These are phyloP conservation scores for Anthracocystis setariae DNA, from an alignment of 1,284 basidiomycete genomes.

Conservation along the genomic window DNA sequence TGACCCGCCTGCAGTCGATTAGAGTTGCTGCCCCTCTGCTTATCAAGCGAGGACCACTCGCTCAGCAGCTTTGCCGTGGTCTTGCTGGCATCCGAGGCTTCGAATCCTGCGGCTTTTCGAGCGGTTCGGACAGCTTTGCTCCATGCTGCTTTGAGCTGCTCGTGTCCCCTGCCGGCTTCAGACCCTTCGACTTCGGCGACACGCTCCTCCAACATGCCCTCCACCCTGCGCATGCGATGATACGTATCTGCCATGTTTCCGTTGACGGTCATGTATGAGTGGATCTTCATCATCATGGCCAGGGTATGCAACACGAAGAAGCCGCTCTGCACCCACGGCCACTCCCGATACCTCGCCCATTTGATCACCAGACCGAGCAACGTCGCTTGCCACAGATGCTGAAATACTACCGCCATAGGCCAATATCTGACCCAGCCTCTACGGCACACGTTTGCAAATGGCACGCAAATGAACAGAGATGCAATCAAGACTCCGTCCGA, in stretches of 20 bases:
- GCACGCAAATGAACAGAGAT: constrained; percentile 79
- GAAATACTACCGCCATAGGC: constrained; percentile 42
- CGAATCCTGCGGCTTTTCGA: constrained; percentile 15
- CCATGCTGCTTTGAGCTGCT: constrained; percentile 39
- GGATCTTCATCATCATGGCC: constrained; percentile 93
- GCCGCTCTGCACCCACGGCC: constrained; percentile 98
- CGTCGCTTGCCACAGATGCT: constrained; percentile 57
- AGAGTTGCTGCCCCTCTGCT: constrained; percentile 43
- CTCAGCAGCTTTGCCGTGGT: constrained; percentile 1
- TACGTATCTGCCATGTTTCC: constrained; percentile 76
- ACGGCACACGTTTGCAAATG: constrained; percentile 72
- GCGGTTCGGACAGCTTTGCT: constrained; percentile 34
- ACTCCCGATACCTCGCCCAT: constrained; percentile 71
- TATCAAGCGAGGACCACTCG: constrained; percentile 32
- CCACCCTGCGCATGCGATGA: constrained; percentile 39
- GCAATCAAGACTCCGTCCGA: constrained; percentile 84
- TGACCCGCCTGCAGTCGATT: constrained; percentile 20
- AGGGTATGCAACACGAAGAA: constrained; percentile 92
- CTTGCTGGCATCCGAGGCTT: constrained; percentile 7
- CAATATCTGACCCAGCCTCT: constrained; percentile 71
- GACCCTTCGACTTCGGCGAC: constrained; percentile 50
- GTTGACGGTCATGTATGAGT: constrained; percentile 91
- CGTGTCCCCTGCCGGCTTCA: constrained; percentile 30
- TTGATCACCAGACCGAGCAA: constrained; percentile 59
- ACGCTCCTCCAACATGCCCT: constrained; percentile 57